A percentile compares a stretch with the other conserved stretches of the same genome.
Conservation (phyloP, 2,329 filamentous ascomycete genomes). For the Drechslerella coelobrocha region DNA sequence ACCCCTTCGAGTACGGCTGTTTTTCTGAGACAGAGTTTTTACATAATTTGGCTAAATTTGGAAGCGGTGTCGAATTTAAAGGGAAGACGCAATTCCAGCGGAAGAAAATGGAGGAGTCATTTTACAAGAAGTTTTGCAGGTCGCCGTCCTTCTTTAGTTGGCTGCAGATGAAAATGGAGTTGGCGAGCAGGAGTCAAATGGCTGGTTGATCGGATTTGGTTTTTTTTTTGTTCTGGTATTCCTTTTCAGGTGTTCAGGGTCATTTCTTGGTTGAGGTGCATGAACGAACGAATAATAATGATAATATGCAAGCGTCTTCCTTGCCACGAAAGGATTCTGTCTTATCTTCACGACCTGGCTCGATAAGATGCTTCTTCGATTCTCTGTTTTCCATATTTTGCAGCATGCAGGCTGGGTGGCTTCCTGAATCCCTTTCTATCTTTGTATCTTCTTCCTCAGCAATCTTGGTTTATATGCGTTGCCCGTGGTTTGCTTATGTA, state of each 20-base stretch:
- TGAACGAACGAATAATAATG: not conserved
- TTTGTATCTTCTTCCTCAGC: not conserved
- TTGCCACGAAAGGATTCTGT: not conserved
- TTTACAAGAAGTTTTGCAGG: constrained; percentile 55
- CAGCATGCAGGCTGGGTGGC: constrained; percentile 12
- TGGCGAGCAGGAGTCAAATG: constrained; percentile 49
- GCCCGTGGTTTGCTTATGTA: not conserved
- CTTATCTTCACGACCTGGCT: not conserved
- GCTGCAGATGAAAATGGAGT: constrained; percentile 55
- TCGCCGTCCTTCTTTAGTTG: constrained; percentile 55
- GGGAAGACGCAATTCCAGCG: constrained; percentile 55
- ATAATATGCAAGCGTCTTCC: constrained; percentile 5
- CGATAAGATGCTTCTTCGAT: not conserved
- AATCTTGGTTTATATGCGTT: constrained; percentile 8
- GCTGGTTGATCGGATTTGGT: constrained; percentile 13
- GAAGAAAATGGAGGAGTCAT: constrained; percentile 53
- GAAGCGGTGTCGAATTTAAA: constrained; percentile 54
- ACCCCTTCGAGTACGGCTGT: constrained; percentile 53
- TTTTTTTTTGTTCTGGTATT: constrained; percentile 1
- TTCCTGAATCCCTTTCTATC: constrained; percentile 7
- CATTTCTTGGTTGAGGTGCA: not conserved
- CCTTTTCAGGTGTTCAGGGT: constrained; percentile 1
- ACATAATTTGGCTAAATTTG: constrained; percentile 52
- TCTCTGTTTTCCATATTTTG: constrained; percentile 1
- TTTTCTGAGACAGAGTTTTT: constrained; percentile 55